Base-by-base conservation (phyloP, 129 eudicot genomes). In the Lactuca sativa region DNA sequence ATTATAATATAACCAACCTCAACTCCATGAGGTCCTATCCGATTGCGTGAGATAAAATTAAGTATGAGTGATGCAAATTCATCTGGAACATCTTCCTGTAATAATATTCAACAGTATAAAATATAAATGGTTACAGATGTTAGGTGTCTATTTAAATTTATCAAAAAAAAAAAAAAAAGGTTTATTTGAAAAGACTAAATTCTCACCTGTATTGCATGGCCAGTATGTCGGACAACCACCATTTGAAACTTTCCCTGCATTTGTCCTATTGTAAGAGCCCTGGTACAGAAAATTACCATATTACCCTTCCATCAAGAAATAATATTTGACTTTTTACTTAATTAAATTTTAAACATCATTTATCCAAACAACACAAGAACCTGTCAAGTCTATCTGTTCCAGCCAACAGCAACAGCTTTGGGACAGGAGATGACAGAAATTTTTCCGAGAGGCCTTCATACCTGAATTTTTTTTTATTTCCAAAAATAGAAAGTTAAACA, bases 191-290 rank as follows among this genome's bases (percentile, higher is more conserved):
- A 40, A 36, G 52, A 60, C 11, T 6, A 59, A 74, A 54, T n/a
- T 25, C 41, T 43, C 51, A 93, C 98, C 97, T 93, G 99, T 81
- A 93, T 93, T 67, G 97, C 93, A 87, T 93, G 99, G 56, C 99
- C 99, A 18, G 97, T 93, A 64, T 93, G 99, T 66, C 96, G 87
- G 54, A 93, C 95, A 9, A 93, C 89, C 65, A 90, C 88, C 99
- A 93, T 93, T 74, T 93, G 99, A 77, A 87, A 93, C 83, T 93
- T 93, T 34, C 99, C 99, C 81, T 93, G 99, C 99, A 93, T 93
- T 76, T 90, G 99, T 75, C 99, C 99, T n/a, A 93, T 93, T 54
- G 99, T 93, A 58, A 93, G 95, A 73, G 90, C 56, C 83, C 99
- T 93, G 95, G 15, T 40, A 74, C 66, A 70, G 52, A 18, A 52